Conservation (phyloP, 352 stramenopile genomes). For the Phytophthora parvispora region DNA sequence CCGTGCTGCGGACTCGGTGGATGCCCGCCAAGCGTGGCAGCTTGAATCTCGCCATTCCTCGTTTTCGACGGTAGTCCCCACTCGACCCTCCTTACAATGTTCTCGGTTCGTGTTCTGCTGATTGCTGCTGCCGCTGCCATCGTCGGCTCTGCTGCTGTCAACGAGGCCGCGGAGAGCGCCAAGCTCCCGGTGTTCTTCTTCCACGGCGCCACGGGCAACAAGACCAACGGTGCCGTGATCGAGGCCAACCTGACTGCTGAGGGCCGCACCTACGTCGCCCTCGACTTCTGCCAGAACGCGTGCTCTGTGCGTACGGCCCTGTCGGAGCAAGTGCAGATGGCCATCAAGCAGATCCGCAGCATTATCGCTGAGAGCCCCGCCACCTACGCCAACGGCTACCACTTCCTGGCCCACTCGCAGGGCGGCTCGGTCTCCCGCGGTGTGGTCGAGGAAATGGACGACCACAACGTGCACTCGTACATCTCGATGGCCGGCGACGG, state of each 20-base stretch:
- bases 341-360: constrained; percentile 55
- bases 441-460: constrained; percentile 67
- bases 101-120: constrained; percentile 27
- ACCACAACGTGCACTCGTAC: constrained; percentile 62
- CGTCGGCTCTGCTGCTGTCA: constrained; percentile 21
- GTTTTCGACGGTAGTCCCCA: constrained; percentile 26
- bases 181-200: constrained; percentile 67
- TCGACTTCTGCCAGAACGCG: constrained; percentile 54
- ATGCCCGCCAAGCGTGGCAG: neutral
- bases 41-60: constrained; percentile 16
- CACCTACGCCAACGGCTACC: constrained; percentile 57
- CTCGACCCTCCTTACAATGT: constrained; percentile 14
- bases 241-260: constrained; percentile 54
- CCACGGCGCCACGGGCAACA: constrained; percentile 54
- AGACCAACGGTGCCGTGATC: constrained; percentile 41
- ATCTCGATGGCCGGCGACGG: constrained; percentile 57
- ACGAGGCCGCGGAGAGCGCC: constrained; percentile 16
- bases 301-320: constrained; percentile 51
- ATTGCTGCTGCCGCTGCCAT: constrained; percentile 16
- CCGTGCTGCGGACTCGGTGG: neutral
- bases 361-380: constrained; percentile 43
- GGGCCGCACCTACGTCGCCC: constrained; percentile 45
- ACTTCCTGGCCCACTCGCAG: constrained; percentile 66
- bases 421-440: constrained; percentile 55
- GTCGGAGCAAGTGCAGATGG: constrained; percentile 53